phyloP scores from a whole-genome alignment of 768 basidiomycete species.

The Hericium alpestre region DNA sequence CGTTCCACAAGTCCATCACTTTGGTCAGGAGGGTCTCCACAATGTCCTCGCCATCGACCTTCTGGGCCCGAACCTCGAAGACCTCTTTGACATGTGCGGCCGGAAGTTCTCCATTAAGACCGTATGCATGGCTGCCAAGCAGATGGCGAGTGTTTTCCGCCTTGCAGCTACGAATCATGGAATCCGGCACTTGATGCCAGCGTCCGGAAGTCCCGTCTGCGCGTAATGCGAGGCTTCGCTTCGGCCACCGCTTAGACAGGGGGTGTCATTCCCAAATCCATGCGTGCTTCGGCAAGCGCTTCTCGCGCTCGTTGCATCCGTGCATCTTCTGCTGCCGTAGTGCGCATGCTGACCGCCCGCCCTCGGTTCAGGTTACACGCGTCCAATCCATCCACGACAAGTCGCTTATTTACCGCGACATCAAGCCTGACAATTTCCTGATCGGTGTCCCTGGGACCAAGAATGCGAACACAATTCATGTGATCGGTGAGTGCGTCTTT shows the following conservation, averaged over 20 bases:
- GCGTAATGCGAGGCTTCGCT: neutral
- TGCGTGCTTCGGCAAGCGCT: no score
- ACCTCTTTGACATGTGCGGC: slow-evolving; percentile 98
- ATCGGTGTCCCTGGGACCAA: slow-evolving; percentile 90
- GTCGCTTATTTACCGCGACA: slow-evolving; percentile 96
- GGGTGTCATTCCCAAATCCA: no score
- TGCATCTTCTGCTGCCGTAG: no score
- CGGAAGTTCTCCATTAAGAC: slow-evolving; percentile 97
- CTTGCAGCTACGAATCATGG: neutral
- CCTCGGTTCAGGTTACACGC: slow-evolving; percentile 63
- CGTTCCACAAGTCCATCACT: slow-evolving; percentile 97
- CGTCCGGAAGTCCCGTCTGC: no score
- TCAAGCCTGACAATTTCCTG: slow-evolving; percentile 98
- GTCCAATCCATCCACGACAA: slow-evolving; percentile 98
- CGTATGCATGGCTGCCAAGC: slow-evolving; percentile 96
- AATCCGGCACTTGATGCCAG: no score
- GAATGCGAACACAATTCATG: slow-evolving; percentile 77
- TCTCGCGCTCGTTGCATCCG: no score
- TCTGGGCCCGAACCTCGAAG: slow-evolving; percentile 94
- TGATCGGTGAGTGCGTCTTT: slow-evolving; percentile 56
- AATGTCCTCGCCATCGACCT: slow-evolving; percentile 93
- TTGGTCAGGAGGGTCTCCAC: slow-evolving; percentile 96
- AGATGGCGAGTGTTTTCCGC: slow-evolving; percentile 64
- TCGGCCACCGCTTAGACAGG: neutral
- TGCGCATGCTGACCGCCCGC: no score